A percentile compares a stretch with the other conserved stretches of the same genome.
phyloP scores from a whole-genome alignment of 2,329 filamentous ascomycete species.

The Curvularia eragrostidis region DNA sequence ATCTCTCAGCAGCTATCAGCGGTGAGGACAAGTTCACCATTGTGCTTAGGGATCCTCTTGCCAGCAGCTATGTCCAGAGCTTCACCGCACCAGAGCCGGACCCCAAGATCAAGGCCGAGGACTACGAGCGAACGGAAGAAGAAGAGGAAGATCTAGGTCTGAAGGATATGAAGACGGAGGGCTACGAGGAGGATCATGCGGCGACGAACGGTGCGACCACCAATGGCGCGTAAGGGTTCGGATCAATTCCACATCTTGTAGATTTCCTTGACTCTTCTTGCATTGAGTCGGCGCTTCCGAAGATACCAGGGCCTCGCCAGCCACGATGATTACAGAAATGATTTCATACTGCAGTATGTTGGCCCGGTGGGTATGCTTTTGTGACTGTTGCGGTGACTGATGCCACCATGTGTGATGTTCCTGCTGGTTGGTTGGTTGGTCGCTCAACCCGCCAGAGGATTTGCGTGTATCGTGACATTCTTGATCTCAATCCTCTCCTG shows the following conservation, averaged over 20 bases:
- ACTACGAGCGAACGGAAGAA: conserved; percentile 85
- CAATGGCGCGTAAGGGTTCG: conserved; percentile 22
- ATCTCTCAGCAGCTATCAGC: conserved; percentile 77
- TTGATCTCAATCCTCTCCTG: conserved; percentile 72
- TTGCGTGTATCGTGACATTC: conserved; percentile 76
- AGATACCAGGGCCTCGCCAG: conserved; percentile 49
- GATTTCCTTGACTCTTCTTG: conserved; percentile 32
- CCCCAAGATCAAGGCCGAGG: conserved; percentile 78
- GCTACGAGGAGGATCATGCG: conserved; percentile 68
- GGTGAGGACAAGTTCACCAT: conserved; percentile 83
- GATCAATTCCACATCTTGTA: conserved; percentile 11
- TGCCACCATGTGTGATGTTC: not conserved
- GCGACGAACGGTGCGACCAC: conserved; percentile 33
- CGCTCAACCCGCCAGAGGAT: conserved; percentile 68
- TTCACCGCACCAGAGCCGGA: conserved; percentile 80
- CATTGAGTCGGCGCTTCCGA: conserved; percentile 35
- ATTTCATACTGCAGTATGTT: conserved; percentile 2
- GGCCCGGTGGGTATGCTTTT: conserved; percentile 2
- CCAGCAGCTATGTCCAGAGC: conserved; percentile 92
- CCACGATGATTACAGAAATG: conserved; percentile 30
- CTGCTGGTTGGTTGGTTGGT: not conserved
- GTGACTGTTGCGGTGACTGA: conserved; percentile 1
- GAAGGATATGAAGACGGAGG: conserved; percentile 90
- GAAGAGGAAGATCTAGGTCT: conserved; percentile 94
- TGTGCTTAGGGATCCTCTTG: conserved; percentile 84